These are phyloP conservation scores for Aspergillus diversus DNA, from an alignment of 495 filamentous ascomycete genomes.

Conservation along the genomic window DNA sequence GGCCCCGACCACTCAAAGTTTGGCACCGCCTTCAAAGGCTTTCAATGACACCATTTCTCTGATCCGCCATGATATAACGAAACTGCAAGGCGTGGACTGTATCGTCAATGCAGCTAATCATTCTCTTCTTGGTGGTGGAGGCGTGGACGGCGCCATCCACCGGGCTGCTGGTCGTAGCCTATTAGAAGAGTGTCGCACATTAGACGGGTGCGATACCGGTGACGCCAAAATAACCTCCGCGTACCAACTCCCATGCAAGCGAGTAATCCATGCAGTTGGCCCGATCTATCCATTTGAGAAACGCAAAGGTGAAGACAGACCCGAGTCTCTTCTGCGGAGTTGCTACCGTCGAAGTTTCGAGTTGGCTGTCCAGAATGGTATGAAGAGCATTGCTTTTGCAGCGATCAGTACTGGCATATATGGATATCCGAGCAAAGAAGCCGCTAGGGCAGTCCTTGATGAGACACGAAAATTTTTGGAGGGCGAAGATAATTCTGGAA, in stretches of 20 bases:
- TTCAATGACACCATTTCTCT: slow-evolving; percentile 75
- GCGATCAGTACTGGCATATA: slow-evolving; percentile 88
- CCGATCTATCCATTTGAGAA: slow-evolving; percentile 66
- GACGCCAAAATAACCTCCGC: slow-evolving; percentile 81
- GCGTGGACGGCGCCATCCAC: slow-evolving; percentile 90
- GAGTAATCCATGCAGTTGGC: slow-evolving; percentile 89
- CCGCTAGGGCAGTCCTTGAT: slow-evolving; percentile 67
- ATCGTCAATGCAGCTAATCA: slow-evolving; percentile 95
- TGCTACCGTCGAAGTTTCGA: slow-evolving; percentile 81
- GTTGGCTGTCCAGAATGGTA: slow-evolving; percentile 65
- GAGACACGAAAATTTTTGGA: slow-evolving; percentile 75
- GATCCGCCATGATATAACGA: slow-evolving; percentile 82
- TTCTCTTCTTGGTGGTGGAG: slow-evolving; percentile 79
- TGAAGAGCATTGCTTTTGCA: slow-evolving; percentile 78
- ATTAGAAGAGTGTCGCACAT: slow-evolving; percentile 66
- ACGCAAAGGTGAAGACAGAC: slow-evolving; percentile 35
- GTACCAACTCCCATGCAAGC: slow-evolving; percentile 73
- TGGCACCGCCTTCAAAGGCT: slow-evolving; percentile 44
- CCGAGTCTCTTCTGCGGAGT: slow-evolving; percentile 56
- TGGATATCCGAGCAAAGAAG: slow-evolving; percentile 77
- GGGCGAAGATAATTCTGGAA: slow-evolving; percentile 50
- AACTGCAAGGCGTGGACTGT: slow-evolving; percentile 67
- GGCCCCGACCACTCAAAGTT: slow-evolving; percentile 28
- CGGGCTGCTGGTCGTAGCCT: slow-evolving; percentile 72
- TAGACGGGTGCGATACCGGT: slow-evolving; percentile 77